Conservation (phyloP, 1,284 basidiomycete genomes). For the Caloboletus firmus region DNA sequence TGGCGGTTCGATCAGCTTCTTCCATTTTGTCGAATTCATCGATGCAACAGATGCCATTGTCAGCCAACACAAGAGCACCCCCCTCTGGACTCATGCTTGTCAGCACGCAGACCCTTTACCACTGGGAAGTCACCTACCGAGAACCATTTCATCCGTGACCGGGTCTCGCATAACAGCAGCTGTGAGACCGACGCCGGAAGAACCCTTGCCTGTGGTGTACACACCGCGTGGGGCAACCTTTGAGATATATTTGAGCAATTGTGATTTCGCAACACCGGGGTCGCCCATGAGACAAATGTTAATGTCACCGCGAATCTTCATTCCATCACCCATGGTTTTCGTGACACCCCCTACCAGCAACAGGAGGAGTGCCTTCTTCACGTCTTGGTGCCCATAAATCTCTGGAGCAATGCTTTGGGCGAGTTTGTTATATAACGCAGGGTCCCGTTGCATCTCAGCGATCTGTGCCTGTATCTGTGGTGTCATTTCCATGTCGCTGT, state of each 20-base stretch:
- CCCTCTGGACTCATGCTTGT: slow-evolving; percentile 69
- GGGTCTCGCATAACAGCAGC: slow-evolving; percentile 99
- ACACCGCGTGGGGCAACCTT: slow-evolving; percentile 98
- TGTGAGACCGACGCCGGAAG: slow-evolving; percentile 96
- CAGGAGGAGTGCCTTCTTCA: slow-evolving; percentile 96
- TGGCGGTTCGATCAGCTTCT: slow-evolving; percentile 94
- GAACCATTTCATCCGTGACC: slow-evolving; percentile 99
- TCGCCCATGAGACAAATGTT: slow-evolving; percentile 99
- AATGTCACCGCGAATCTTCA: slow-evolving; percentile 98
- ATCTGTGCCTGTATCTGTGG: slow-evolving; percentile 80
- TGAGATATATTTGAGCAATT: slow-evolving; percentile 96
- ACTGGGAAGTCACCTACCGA: slow-evolving; percentile 60
- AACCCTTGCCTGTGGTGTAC: slow-evolving; percentile 98
- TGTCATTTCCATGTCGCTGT: slow-evolving; percentile 91
- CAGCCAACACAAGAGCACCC: slow-evolving; percentile 95
- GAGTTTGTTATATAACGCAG: slow-evolving; percentile 81
- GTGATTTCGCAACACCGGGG: slow-evolving; percentile 99
- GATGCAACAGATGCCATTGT: slow-evolving; percentile 99
- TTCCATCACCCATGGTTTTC: slow-evolving; percentile 93
- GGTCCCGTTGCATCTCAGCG: slow-evolving; percentile 71
- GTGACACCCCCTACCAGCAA: slow-evolving; percentile 95
- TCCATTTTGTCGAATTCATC: slow-evolving; percentile 99
- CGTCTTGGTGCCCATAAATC: slow-evolving; percentile 97
- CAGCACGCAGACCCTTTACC: background rate
- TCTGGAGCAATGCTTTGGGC: slow-evolving; percentile 93